Conservation (phyloP, 768 basidiomycete genomes). For the Chlorophyllum brunneum region DNA sequence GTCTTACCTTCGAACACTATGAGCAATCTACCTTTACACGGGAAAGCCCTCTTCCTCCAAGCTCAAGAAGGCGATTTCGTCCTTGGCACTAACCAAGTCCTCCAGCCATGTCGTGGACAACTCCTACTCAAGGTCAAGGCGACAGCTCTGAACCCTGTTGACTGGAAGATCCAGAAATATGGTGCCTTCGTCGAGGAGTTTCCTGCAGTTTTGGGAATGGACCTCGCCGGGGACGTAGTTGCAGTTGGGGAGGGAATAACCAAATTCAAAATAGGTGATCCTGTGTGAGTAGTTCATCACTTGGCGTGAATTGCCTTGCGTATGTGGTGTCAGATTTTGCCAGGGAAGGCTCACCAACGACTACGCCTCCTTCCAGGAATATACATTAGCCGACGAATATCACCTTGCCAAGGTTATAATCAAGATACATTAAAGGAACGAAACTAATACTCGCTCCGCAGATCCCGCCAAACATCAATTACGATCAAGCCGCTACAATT, state of each 20-base stretch:
- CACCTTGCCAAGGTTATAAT: conserved; percentile 30
- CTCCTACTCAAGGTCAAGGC: conserved; percentile 45
- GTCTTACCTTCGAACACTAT: background rate
- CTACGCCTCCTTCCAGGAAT: conserved; percentile 37
- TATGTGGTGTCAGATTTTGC: conserved; percentile 25
- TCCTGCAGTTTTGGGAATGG: conserved; percentile 44
- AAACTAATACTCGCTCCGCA: conserved; percentile 6
- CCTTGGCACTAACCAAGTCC: conserved; percentile 30
- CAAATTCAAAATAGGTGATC: conserved; percentile 45
- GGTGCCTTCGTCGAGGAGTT: conserved; percentile 36
- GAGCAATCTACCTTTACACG: conserved; percentile 5
- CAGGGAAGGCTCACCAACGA: conserved; percentile 32
- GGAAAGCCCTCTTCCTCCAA: conserved; percentile 25
- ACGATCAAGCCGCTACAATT: conserved; percentile 38
- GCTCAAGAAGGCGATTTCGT: conserved; percentile 24
- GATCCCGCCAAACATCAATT: conserved; percentile 33
- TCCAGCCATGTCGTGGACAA: conserved; percentile 42
- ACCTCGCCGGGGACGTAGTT: conserved; percentile 46
- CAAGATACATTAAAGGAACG: too few relatives aligned
- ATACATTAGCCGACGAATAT: conserved; percentile 31
- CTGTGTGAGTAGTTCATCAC: conserved; percentile 33
- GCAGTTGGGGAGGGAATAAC: conserved; percentile 46
- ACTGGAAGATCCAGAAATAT: conserved; percentile 45
- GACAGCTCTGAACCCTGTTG: conserved; percentile 48
- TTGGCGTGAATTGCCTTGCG: background rate